These are phyloP conservation scores for Cenchrus fungigraminus DNA, from an alignment of 176 grass and related monocot genomes.

Conservation along the genomic window DNA sequence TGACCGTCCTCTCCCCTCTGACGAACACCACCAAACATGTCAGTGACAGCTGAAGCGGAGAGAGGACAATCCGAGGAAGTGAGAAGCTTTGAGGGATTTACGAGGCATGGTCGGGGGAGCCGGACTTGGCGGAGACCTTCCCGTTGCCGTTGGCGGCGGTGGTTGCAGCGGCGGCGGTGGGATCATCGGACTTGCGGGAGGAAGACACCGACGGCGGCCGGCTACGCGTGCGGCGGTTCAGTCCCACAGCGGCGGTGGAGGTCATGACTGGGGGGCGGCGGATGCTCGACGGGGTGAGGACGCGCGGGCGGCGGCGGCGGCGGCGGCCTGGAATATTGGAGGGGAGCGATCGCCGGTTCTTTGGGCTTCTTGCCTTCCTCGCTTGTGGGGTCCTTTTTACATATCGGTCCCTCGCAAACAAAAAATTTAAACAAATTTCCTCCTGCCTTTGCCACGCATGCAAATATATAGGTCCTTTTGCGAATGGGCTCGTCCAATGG, in stretches of 20 bases:
- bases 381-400: neutral
- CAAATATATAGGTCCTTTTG: too few species aligned
- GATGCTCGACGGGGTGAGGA: neutral
- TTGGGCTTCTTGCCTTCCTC: constrained; percentile 32
- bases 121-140: constrained; percentile 47
- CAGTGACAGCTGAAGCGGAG: neutral
- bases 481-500: too few species aligned
- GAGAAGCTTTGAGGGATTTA: constrained; percentile 35
- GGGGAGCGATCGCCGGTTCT: constrained; percentile 27
- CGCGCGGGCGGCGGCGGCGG: neutral
- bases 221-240: constrained; percentile 49
- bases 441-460: too few species aligned
- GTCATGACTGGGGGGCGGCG: constrained; percentile 24
- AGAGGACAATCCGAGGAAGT: neutral
- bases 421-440: neutral
- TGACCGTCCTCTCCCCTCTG: constrained; percentile 88
- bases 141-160: neutral
- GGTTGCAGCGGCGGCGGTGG: neutral
- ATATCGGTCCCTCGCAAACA: neutral
- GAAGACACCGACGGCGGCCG: constrained; percentile 51
- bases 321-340: constrained; percentile 48
- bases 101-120: constrained; percentile 49
- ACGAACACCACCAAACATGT: constrained; percentile 26
- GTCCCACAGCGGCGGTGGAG: neutral
- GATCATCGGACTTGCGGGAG: constrained; percentile 45